A percentile compares a stretch with the other conserved stretches of the same genome.
Evolutionary conservation across 345 rosid genomes (phyloP).

Genomic region (Syzygium oleosum): DNA sequence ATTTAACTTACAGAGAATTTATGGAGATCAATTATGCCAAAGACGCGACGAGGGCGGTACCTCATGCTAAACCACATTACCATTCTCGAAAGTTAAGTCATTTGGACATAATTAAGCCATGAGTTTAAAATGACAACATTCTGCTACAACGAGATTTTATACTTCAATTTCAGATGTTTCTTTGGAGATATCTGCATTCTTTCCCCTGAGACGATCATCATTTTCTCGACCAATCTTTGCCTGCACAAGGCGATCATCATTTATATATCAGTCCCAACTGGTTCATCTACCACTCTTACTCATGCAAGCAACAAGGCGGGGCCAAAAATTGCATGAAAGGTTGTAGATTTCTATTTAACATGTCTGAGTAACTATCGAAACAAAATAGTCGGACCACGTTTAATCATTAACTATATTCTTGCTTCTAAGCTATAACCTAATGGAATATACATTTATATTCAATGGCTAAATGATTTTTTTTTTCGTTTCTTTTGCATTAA

Average conservation of each 20-base stretch:
- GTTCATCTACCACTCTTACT: background rate
- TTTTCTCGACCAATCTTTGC: conserved; percentile 23
- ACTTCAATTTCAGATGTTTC: conserved; percentile 9
- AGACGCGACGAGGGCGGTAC: background rate
- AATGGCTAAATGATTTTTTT: too few relatives aligned
- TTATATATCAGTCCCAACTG: background rate
- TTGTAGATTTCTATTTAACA: background rate
- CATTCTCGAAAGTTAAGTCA: background rate
- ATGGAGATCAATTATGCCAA: too few relatives aligned
- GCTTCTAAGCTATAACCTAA: too few relatives aligned
- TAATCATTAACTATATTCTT: too few relatives aligned
- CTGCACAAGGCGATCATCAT: conserved; percentile 1
- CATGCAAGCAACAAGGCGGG: background rate
- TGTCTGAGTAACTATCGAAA: background rate
- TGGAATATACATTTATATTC: too few relatives aligned
- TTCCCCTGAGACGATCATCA: conserved; percentile 20
- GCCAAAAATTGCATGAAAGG: background rate
- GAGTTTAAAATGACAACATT: background rate
- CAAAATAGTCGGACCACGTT: too few relatives aligned
- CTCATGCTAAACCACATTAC: background rate
- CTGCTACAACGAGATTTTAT: background rate
- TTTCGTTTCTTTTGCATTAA: too few relatives aligned
- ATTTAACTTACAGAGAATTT: too few relatives aligned
- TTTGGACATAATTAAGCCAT: background rate
- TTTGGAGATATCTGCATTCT: conserved; percentile 11